Evolutionary conservation across 805 yeast species (phyloP).

Genomic region (Lipomyces yamanashiensis): DNA sequence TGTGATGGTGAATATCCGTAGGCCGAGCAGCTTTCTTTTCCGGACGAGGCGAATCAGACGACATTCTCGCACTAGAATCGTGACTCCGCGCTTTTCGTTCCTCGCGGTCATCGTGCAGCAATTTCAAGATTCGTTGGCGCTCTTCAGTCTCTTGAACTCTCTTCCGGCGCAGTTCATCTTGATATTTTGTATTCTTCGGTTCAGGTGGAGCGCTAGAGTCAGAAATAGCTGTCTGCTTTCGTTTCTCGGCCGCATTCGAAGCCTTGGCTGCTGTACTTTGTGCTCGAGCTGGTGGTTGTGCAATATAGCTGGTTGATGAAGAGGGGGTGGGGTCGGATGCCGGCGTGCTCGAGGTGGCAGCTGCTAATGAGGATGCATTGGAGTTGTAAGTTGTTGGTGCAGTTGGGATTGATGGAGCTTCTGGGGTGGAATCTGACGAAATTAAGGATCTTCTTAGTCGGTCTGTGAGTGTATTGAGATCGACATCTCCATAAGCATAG

Average conservation of each 20-base stretch:
- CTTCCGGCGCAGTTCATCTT: conserved; percentile 48
- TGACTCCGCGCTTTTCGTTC: conserved; percentile 49
- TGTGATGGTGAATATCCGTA: conserved; percentile 24
- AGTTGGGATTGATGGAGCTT: not conserved
- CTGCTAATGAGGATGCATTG: not conserved
- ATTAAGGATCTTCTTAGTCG: conserved; percentile 6
- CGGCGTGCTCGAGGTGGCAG: not conserved
- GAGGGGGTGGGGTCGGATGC: not conserved
- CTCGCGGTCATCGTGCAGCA: conserved; percentile 58
- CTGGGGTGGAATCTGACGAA: not conserved
- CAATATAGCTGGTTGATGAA: not conserved
- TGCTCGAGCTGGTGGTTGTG: not conserved
- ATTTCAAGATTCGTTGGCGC: conserved; percentile 57
- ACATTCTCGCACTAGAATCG: conserved; percentile 25
- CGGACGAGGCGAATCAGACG: conserved; percentile 19
- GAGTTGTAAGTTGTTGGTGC: not conserved
- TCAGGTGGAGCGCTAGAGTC: conserved; percentile 13
- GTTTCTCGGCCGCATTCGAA: conserved; percentile 6
- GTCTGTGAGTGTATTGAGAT: conserved; percentile 4
- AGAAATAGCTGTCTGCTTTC: conserved; percentile 2
- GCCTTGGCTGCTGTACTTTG: conserved; percentile 4
- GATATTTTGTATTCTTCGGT: conserved; percentile 41
- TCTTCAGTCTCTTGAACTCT: conserved; percentile 53
- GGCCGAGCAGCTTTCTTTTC: conserved; percentile 4
- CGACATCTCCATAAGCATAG: conserved; percentile 31